These are phyloP conservation scores for Xylaria flabelliformis DNA, from an alignment of 495 filamentous ascomycete species.

Conservation along the genomic window DNA sequence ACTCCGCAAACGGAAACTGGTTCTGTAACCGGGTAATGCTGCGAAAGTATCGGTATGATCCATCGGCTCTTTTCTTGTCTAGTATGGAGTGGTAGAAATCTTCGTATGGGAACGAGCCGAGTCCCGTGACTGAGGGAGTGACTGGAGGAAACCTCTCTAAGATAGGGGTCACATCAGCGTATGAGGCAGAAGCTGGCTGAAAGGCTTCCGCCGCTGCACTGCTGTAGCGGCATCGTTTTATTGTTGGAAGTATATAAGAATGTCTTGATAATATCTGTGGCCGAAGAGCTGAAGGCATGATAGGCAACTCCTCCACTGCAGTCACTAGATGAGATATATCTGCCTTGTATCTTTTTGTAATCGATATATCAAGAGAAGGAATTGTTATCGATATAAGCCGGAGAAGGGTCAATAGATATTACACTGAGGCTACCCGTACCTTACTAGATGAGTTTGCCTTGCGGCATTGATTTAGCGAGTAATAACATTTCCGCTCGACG, in stretches of 20 bases:
- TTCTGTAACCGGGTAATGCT: constrained; percentile 88
- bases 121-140: background rate
- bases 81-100: constrained; percentile 75
- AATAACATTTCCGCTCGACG: background rate
- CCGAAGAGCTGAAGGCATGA: background rate
- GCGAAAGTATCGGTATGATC: constrained; percentile 90
- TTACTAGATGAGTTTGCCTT: background rate
- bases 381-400: constrained; percentile 6
- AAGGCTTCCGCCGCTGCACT: background rate
- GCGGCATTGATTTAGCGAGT: background rate
- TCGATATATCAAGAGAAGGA: background rate
- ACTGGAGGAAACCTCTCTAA: background rate
- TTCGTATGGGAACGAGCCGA: constrained; percentile 58
- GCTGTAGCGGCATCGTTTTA: constrained; percentile 3
- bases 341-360: background rate
- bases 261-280: background rate
- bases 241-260: background rate
- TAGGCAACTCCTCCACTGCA: background rate
- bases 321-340: background rate
- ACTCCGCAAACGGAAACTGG: constrained; percentile 83
- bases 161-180: background rate
- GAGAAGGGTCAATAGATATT: background rate
- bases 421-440: constrained; percentile 1
- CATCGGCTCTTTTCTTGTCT: constrained; percentile 89
- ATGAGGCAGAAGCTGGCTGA: constrained; percentile 2